Evolutionary conservation across 139 green algal species (phyloP).

Genomic region (Parachlorella kessleri): DNA sequence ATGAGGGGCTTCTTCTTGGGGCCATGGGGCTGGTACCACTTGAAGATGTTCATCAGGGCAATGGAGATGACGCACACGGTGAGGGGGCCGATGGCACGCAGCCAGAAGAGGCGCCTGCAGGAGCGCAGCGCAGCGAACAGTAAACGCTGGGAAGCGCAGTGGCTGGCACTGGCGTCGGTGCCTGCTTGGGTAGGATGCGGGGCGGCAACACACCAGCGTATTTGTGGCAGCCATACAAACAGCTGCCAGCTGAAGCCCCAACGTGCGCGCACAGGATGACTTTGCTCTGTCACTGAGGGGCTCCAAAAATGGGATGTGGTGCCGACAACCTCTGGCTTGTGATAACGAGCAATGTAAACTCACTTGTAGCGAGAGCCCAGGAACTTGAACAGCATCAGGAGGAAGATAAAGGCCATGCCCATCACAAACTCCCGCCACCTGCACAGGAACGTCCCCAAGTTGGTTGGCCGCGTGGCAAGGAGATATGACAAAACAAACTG

Average conservation of each 20-base stretch:
- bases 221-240: too few species aligned
- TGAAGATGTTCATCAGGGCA: slow-evolving; percentile 52
- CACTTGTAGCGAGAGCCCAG: slow-evolving; percentile 21
- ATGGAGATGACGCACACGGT: slow-evolving; percentile 58
- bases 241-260: too few species aligned
- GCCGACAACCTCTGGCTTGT: too few species aligned
- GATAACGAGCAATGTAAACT: not conserved
- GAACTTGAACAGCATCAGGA: slow-evolving; percentile 42
- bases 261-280: too few species aligned
- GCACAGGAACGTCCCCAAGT: too few species aligned
- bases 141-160: too few species aligned
- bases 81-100: slow-evolving; percentile 57
- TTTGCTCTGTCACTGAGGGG: not conserved
- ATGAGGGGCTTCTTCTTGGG: slow-evolving; percentile 20
- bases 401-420: slow-evolving; percentile 50
- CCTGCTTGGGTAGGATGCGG: too few species aligned
- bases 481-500: too few species aligned
- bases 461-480: too few species aligned
- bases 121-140: not conserved
- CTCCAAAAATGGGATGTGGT: not conserved
- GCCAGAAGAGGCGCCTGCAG: slow-evolving; percentile 28
- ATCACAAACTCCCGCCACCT: slow-evolving; percentile 54
- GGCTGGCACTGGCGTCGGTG: too few species aligned
- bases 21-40: slow-evolving; percentile 4
- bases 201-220: too few species aligned